Conservation (phyloP, 805 yeast species). For the Candida nonsorbophila region DNA sequence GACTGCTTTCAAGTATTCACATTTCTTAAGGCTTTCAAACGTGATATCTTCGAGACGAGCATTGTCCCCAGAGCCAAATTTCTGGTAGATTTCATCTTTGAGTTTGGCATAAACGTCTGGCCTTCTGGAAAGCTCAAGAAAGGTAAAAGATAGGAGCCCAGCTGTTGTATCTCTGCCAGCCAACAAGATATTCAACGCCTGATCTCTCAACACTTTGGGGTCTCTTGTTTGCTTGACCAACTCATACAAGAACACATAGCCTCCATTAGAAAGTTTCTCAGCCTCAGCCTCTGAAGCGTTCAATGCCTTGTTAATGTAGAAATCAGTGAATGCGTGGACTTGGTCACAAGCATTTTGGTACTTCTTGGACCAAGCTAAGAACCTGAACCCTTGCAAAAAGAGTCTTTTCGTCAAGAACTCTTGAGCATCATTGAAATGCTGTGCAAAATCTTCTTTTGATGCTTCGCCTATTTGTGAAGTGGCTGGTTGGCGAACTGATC, state of each 20-base stretch:
- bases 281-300: slow-evolving; percentile 22
- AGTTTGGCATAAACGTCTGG: slow-evolving; percentile 32
- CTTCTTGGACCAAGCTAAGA: slow-evolving; percentile 15
- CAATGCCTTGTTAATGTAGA: slow-evolving; percentile 35
- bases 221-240: slow-evolving; percentile 45
- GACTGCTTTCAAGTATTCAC: slow-evolving; percentile 42
- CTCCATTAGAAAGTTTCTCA: slow-evolving; percentile 24
- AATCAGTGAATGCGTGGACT: slow-evolving; percentile 28
- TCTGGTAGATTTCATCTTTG: slow-evolving; percentile 27
- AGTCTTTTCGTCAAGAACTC: slow-evolving; percentile 29
- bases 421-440: slow-evolving; percentile 29
- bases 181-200: slow-evolving; percentile 44
- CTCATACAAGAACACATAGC: slow-evolving; percentile 44
- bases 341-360: slow-evolving; percentile 18
- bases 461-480: slow-evolving; percentile 24
- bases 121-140: slow-evolving; percentile 41
- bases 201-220: slow-evolving; percentile 43
- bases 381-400: slow-evolving; percentile 23
- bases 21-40: slow-evolving; percentile 46
- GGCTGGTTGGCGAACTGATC: no score
- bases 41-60: slow-evolving; percentile 33
- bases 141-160: slow-evolving; percentile 39
- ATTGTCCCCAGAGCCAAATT: slow-evolving; percentile 24
- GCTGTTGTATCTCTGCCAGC: slow-evolving; percentile 59
- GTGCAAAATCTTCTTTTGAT: slow-evolving; percentile 27